Evolutionary conservation across 176 grass and related monocot genomes (phyloP).

Genomic region (barley (Hordeum vulgare)): MorexV3_pseudomolecules_assembly NC_058523.1:522976603-522977102

Average conservation of each 20-base stretch:
- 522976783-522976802: not conserved
- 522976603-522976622: not conserved
- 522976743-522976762: slow-evolving; percentile 5
- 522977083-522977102: too few relatives aligned
- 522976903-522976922: slow-evolving; percentile 20
- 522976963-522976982: not conserved
- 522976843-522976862: slow-evolving; percentile 32
- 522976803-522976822: slow-evolving; percentile 6
- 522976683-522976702: not conserved
- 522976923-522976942: slow-evolving; percentile 42
- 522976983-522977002: not conserved
- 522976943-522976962: not conserved
- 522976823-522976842: not conserved
- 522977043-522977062: not conserved
- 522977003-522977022: not conserved
- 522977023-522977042: too few relatives aligned
- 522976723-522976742: not conserved
- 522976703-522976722: not conserved
- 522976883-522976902: not conserved
- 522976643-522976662: not conserved
- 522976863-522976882: slow-evolving; percentile 11
- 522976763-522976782: slow-evolving; percentile 1
- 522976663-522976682: not conserved
- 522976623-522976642: not conserved
- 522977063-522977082: too few relatives aligned